These are phyloP conservation scores for Prunus salicina DNA, from an alignment of 306 rosid genomes.

Conservation along the genomic window DNA sequence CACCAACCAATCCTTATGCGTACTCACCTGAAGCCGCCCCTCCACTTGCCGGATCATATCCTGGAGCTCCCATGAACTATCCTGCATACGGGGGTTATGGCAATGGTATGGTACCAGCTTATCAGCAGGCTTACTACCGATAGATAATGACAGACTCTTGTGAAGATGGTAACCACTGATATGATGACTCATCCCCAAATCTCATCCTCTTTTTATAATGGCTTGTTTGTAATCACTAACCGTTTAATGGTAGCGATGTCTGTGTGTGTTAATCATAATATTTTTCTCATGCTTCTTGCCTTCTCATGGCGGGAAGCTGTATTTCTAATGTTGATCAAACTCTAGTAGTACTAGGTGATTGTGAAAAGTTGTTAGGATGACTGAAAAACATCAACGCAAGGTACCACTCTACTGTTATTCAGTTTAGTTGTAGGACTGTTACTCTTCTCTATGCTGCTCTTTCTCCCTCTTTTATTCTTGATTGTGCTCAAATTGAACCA, in stretches of 20 bases:
- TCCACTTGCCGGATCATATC: conserved; percentile 59
- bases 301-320: conserved; percentile 70
- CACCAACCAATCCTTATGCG: conserved; percentile 68
- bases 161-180: conserved; percentile 99
- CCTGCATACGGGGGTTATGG: conserved; percentile 88
- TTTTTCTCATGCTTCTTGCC: conserved; percentile 70
- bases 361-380: conserved; percentile 94
- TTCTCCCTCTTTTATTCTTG: conserved; percentile 18
- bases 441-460: conserved; percentile 20
- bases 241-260: conserved; percentile 87
- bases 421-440: conserved; percentile 61
- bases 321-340: conserved; percentile 88
- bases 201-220: conserved; percentile 69
- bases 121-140: conserved; percentile 99
- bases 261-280: conserved; percentile 95
- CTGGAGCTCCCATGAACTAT: conserved; percentile 78
- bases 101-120: conserved; percentile 84
- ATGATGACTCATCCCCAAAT: conserved; percentile 49
- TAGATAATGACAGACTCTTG: conserved; percentile 58
- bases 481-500: conserved; percentile 27
- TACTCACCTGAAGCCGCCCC: conserved; percentile 91
- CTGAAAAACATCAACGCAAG: conserved; percentile 53
- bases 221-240: conserved; percentile 97
- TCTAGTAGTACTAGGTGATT: conserved; percentile 87
- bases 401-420: conserved; percentile 44